These are phyloP conservation scores for Pythium vanterpoolii DNA, from an alignment of 352 stramenopile genomes.

Conservation along the genomic window DNA sequence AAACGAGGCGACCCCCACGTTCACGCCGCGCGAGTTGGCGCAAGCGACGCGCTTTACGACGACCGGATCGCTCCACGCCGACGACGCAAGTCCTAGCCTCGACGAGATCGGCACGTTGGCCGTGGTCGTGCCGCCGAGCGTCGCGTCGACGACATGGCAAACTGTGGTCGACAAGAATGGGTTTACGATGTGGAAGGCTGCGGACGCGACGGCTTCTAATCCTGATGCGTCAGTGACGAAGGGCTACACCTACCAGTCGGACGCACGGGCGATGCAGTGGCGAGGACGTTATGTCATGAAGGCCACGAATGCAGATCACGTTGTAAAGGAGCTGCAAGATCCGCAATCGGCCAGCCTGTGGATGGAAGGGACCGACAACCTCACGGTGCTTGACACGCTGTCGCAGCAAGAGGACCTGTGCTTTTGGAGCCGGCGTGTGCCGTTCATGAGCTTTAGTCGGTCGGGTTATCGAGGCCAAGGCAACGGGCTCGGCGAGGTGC, in stretches of 20 bases:
- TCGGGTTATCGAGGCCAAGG: slow-evolving; percentile 17
- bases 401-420: slow-evolving; percentile 30
- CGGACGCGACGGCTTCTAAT: neutral
- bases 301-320: slow-evolving; percentile 13
- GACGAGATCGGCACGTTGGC: slow-evolving; percentile 18
- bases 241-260: slow-evolving; percentile 19
- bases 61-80: slow-evolving; percentile 21
- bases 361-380: slow-evolving; percentile 18
- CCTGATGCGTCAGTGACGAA: no score
- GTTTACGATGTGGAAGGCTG: slow-evolving; percentile 9
- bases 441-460: slow-evolving; percentile 29
- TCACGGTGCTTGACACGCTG: slow-evolving; percentile 29
- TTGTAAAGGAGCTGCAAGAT: slow-evolving; percentile 26
- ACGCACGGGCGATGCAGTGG: slow-evolving; percentile 22
- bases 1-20: slow-evolving; percentile 28
- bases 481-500: slow-evolving; percentile 2
- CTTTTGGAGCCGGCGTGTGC: slow-evolving; percentile 36
- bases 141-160: slow-evolving; percentile 3
- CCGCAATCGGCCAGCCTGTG: slow-evolving; percentile 20
- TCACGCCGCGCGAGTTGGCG: slow-evolving; percentile 33
- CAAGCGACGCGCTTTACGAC: slow-evolving; percentile 31
- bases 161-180: neutral
- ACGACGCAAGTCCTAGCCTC: neutral
- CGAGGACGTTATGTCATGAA: slow-evolving; percentile 25
- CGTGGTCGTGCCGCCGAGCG: slow-evolving; percentile 9